These are phyloP conservation scores for Eucalyptus victrix DNA, from an alignment of 345 rosid genomes.

Conservation along the genomic window DNA sequence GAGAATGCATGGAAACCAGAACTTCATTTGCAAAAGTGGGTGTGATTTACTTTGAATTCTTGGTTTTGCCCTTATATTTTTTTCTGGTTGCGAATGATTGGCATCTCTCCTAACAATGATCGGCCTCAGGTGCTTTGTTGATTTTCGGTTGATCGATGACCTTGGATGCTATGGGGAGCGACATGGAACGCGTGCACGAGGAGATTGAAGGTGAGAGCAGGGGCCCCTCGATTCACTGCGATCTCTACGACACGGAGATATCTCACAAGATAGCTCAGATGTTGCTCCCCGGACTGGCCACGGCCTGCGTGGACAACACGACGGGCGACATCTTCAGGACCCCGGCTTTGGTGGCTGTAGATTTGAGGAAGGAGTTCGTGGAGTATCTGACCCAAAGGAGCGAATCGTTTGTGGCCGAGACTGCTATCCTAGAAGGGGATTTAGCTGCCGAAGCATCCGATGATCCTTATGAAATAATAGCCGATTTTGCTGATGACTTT, in stretches of 20 bases:
- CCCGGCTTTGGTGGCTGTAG: slow-evolving; percentile 70
- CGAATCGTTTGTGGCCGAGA: slow-evolving; percentile 67
- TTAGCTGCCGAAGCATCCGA: slow-evolving; percentile 34
- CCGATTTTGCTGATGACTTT: slow-evolving; percentile 65
- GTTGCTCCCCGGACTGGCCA: slow-evolving; percentile 67
- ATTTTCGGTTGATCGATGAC: background rate
- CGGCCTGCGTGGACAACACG: slow-evolving; percentile 82
- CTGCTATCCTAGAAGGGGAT: slow-evolving; percentile 41
- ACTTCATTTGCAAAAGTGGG: background rate
- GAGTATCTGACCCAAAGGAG: slow-evolving; percentile 60
- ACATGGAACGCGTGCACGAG: slow-evolving; percentile 26
- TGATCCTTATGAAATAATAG: slow-evolving; percentile 62
- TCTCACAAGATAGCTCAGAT: slow-evolving; percentile 51
- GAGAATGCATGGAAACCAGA: background rate
- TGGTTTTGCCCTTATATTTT: background rate
- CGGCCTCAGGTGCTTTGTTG: background rate
- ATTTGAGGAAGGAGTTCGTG: slow-evolving; percentile 60
- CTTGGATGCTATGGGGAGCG: slow-evolving; percentile 33
- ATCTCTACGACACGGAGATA: slow-evolving; percentile 48
- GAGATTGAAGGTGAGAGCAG: slow-evolving; percentile 47
- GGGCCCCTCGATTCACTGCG: slow-evolving; percentile 45
- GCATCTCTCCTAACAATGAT: background rate
- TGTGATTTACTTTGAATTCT: background rate
- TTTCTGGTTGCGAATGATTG: background rate
- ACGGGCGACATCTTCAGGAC: slow-evolving; percentile 67